phyloP scores from a whole-genome alignment of 2,329 filamentous ascomycete species.

The Fusarium stilboides region DNA sequence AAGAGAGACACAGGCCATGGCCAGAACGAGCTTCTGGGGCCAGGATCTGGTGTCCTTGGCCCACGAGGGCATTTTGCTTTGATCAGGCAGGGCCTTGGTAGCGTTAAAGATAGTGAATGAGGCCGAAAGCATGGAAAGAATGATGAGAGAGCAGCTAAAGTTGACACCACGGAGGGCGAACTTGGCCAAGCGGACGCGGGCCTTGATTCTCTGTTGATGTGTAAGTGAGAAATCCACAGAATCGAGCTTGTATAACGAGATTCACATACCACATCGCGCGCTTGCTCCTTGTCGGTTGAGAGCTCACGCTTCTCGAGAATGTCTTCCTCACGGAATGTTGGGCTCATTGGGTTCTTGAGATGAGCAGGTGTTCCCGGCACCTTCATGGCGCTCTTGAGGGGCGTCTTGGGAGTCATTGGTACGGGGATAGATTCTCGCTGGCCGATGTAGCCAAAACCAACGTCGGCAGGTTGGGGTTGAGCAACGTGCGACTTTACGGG shows the following conservation, averaged over 20 bases:
- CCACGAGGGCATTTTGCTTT: slow-evolving; percentile 90
- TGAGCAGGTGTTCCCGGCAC: slow-evolving; percentile 86
- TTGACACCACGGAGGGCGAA: slow-evolving; percentile 95
- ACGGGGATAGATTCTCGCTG: slow-evolving; percentile 71
- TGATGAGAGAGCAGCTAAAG: slow-evolving; percentile 96
- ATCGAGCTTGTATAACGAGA: background rate
- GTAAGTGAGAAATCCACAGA: slow-evolving; percentile 46
- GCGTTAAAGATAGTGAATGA: slow-evolving; percentile 94
- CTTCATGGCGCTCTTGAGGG: slow-evolving; percentile 91
- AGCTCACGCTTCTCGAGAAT: slow-evolving; percentile 87
- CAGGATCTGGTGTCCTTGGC: slow-evolving; percentile 83
- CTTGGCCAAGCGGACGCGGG: slow-evolving; percentile 92
- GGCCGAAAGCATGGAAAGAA: slow-evolving; percentile 90
- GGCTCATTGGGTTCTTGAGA: slow-evolving; percentile 85
- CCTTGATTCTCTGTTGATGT: slow-evolving; percentile 84
- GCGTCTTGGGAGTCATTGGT: slow-evolving; percentile 80
- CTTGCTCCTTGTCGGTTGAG: slow-evolving; percentile 87
- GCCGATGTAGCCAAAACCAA: slow-evolving; percentile 93
- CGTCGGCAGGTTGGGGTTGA: slow-evolving; percentile 83
- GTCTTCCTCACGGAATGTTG: slow-evolving; percentile 92
- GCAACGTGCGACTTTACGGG: slow-evolving; percentile 68
- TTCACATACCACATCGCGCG: slow-evolving; percentile 83
- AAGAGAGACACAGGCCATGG: slow-evolving; percentile 85
- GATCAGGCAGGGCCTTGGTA: slow-evolving; percentile 79
- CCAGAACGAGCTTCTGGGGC: slow-evolving; percentile 89